Percentiles rank a stretch among this genome's conserved stretches.
Evolutionary conservation across 2,329 filamentous ascomycete species (phyloP).

Genomic region (Tolypocladium tropicale): DNA sequence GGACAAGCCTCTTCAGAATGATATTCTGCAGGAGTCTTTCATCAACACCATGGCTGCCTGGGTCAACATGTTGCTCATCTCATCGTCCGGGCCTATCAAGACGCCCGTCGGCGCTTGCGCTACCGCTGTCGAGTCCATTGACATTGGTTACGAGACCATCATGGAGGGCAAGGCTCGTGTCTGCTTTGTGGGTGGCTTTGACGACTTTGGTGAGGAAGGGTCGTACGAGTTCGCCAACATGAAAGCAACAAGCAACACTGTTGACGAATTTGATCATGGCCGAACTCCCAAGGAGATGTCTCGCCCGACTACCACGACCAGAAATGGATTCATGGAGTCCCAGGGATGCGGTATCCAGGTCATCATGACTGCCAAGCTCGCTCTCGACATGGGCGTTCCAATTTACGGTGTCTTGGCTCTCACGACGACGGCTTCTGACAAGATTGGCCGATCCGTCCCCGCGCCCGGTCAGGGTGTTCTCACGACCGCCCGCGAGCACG

Average conservation of each 20-base stretch:
- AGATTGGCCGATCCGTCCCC: slow-evolving; percentile 95
- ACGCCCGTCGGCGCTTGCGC: slow-evolving; percentile 96
- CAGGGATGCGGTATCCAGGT: slow-evolving; percentile 97
- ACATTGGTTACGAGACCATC: slow-evolving; percentile 97
- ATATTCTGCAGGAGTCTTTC: slow-evolving; percentile 98
- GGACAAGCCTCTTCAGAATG: slow-evolving; percentile 95
- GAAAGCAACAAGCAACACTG: slow-evolving; percentile 97
- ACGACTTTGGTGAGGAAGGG: slow-evolving; percentile 98
- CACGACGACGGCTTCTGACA: slow-evolving; percentile 94
- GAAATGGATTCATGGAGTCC: slow-evolving; percentile 98
- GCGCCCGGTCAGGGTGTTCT: slow-evolving; percentile 95
- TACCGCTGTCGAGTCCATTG: slow-evolving; percentile 92
- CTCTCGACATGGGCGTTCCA: slow-evolving; percentile 95
- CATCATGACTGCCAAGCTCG: slow-evolving; percentile 95
- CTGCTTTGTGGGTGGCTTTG: slow-evolving; percentile 96
- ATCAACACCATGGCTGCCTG: slow-evolving; percentile 99
- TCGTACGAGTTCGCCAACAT: slow-evolving; percentile 99
- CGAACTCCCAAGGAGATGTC: slow-evolving; percentile 97
- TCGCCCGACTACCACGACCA: slow-evolving; percentile 88
- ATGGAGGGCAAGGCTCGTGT: slow-evolving; percentile 95
- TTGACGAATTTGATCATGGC: slow-evolving; percentile 91
- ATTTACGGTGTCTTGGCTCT: slow-evolving; percentile 92
- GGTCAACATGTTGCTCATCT: slow-evolving; percentile 98
- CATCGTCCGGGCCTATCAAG: slow-evolving; percentile 96
- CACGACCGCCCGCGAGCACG: slow-evolving; percentile 84